Base-by-base conservation (phyloP, 345 rosid species). In the Corymbia maculata region DNA sequence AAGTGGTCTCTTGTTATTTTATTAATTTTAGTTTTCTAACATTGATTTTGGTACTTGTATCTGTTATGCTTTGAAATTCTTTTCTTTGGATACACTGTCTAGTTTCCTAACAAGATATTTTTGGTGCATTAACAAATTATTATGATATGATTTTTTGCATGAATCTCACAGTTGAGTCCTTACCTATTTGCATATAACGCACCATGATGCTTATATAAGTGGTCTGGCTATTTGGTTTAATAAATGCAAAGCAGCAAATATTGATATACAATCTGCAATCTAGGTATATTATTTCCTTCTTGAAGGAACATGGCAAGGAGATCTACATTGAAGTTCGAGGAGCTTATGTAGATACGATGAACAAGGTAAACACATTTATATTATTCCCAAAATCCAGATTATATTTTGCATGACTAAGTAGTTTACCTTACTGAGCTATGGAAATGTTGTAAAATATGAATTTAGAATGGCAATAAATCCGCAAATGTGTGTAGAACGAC, bases 261-360 rank as follows among this genome's bases (percentile, higher is more conserved):
- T 52, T 85, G 14, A 28, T 52, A 32, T 85, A 19, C 15, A 6
- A 12, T 57, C 16, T 75, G n/a, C 57, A 66, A 24, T 91, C 88
- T 91, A 98, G 99, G 96, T 98, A 97, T 91, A 90, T 94, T 51
- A 91, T 96, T 90, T 90, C 95, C 86, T 98, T 98, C 92, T 95
- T 97, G 89, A 97, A 96, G 94, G 99, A 94, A 92, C 97, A 98
- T 90, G 98, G 97, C 90, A 97, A 93, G 92, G 99, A 98, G 91
- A 94, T 98, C 52, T 95, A 95, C 92, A 85, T 52, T 89, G 98
- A 98, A 91, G 98, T 98, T 88, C 97, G 98, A 90, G 97, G 93
- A 90, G 98, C 99, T 17, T 98, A 98, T 87, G 88, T 95, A 42
- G 99, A 97, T 93, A 98, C 99, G 89, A 95, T 98, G 99, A 98